Base-by-base conservation (phyloP, 345 rosid species). In the Corchorus olitorius region DNA sequence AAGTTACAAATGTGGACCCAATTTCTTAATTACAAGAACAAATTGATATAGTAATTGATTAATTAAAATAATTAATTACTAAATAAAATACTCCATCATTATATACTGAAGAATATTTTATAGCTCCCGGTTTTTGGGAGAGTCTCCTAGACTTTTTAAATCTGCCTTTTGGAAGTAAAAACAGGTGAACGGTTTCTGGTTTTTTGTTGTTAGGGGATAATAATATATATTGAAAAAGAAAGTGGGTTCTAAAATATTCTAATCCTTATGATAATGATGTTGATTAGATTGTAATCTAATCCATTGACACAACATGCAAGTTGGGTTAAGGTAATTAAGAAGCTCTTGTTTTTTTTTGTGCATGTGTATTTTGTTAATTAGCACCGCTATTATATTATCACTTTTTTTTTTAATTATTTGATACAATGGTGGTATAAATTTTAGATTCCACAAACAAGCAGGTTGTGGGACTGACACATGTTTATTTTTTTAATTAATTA, bases 81-180 rank as follows among this genome's bases (percentile, higher is more conserved):
- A n/a, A 27, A 27, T 27, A 27, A 27, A 27, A 27, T 27, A 27
- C 27, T 27, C 27, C 27, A 27, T 27, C 0, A 27, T 27, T 1
- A 27, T 27, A 27, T 27, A 27, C 27, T 27, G 27, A 27, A 27
- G 27, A 27, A 27, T 27, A 27, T 27, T 27, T 64, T 35, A 5
- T 17, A 39, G 76, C 65, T 79, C 80, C 80, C 8, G 76, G 73
- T 55, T 76, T 79, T 61, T 72, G 41, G 82, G 80, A 78, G 48
- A 16, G n/a, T 1, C 52, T 9, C 11, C 2, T 35, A 8, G n/a
- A 41, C 3, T 53, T 53, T 14, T 45, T 1, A 45, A 56, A 22
- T 11, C 50, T 37, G 3, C 37, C 20, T 33, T 54, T 65, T 66
- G 43, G 43, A 39, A 8, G 17, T 5, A 70, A 77, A 27, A 70